Evolutionary conservation across 345 rosid species (phyloP), one percentile per base, ranked within the genome.

Genomic region (Erucastrum elatum): DNA sequence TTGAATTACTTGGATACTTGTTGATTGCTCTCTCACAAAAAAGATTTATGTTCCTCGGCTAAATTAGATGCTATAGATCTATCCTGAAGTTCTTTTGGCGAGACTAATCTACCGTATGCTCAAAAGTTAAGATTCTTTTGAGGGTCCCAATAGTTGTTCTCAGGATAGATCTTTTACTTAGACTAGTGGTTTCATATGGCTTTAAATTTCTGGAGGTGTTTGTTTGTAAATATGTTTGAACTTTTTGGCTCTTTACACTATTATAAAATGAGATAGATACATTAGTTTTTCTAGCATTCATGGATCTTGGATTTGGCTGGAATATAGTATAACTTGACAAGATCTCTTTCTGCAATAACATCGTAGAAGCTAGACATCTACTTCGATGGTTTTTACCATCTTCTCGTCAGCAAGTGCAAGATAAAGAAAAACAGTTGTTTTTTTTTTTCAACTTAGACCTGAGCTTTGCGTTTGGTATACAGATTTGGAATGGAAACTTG

Each of bases 401-500:
- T 61, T 7, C 46, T 11, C 64, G 33, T 46, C 5, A 62, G 70
- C 2, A 25, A 37, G 44, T 33, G 0, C 46, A 9, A 39, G 5
- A 21, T 25, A 8, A 27, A 11, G 15, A 11, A 60, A 60, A 11
- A 9, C 9, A n/a, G n/a, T n/a, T n/a, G n/a, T n/a, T n/a, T n/a
- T n/a, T n/a, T 56, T 72, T n/a, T 41, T 9, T 41, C 10, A 6
- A 44, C 63, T 78, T 29, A 13, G 64, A 13, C 26, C 13, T 12
- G 5, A 15, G 59, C 46, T 58, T 80, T 60, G 11, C 41, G 35
- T 61, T 9, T 69, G 11, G 64, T 11, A 25, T 78, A 82, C 87
- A 92, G 97, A 94, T 89, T 73, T 94, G 77, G 98, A 94, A 68
- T 94, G 98, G 97, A 94, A 94, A 81, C 96, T 94, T 34, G 89